phyloP scores from a whole-genome alignment of 768 basidiomycete genomes.

The Pholiota microspora region DNA sequence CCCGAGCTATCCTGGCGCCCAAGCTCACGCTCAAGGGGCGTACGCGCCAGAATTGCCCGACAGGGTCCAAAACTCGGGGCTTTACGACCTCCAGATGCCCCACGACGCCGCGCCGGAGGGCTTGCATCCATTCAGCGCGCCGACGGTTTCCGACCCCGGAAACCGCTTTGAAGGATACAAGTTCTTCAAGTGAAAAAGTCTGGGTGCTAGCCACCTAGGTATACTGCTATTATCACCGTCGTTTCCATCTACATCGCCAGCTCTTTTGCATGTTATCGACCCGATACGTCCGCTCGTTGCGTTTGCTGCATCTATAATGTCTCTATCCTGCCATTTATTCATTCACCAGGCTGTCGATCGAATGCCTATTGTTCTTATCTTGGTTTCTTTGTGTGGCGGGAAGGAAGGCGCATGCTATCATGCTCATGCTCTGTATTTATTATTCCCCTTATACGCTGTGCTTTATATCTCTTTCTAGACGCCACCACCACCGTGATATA shows the following conservation, averaged over 20 bases:
- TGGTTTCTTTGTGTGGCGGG: no score
- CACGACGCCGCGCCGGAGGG: background rate
- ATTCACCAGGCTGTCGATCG: no score
- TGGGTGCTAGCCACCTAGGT: background rate
- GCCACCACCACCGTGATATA: no score
- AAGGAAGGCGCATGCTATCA: background rate
- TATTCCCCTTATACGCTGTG: no score
- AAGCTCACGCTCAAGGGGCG: no score
- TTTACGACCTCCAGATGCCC: background rate
- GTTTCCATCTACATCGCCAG: background rate
- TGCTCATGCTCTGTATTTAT: background rate
- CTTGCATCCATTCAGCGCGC: background rate
- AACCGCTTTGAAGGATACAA: background rate
- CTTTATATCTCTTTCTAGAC: no score
- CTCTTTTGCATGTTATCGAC: background rate
- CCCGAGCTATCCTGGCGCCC: background rate
- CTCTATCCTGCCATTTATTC: no score
- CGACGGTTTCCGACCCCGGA: background rate
- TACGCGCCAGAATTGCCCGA: background rate
- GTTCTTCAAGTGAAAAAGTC: constrained; percentile 1
- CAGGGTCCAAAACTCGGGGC: background rate
- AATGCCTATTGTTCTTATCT: no score
- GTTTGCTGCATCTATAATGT: background rate
- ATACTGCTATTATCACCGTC: background rate
- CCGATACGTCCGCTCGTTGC: background rate